Percentiles rank a stretch among this genome's conserved stretches.
These are phyloP conservation scores for Suillus lakei DNA, from an alignment of 768 basidiomycete species.

Conservation along the genomic window DNA sequence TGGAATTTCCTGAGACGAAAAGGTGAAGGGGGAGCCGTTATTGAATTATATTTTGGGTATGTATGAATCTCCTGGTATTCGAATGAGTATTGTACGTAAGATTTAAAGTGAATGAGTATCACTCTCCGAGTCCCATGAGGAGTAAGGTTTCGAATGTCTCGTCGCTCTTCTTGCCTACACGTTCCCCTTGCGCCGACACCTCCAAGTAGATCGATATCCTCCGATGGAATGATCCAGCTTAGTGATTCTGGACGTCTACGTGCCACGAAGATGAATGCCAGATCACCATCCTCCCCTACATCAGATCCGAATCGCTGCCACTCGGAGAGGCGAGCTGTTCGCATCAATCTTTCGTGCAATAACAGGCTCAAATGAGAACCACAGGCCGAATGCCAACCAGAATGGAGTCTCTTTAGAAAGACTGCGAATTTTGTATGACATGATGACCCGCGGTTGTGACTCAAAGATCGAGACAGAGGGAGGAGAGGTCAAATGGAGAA, in stretches of 20 bases:
- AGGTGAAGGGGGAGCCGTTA: neutral
- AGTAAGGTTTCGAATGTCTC: conserved; percentile 76
- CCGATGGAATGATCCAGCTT: conserved; percentile 55
- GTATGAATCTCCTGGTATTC: neutral
- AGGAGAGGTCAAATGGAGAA: conserved; percentile 72
- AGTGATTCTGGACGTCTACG: conserved; percentile 60
- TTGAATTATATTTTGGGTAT: neutral
- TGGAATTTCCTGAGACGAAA: neutral
- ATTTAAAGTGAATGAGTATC: neutral
- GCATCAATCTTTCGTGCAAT: conserved; percentile 33
- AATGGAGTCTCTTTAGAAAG: conserved; percentile 74
- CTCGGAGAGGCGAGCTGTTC: neutral
- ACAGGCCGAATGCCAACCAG: conserved; percentile 81
- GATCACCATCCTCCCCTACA: conserved; percentile 31
- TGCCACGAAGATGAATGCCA: conserved; percentile 66
- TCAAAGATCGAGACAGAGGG: conserved; percentile 36
- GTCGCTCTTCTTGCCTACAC: conserved; percentile 52
- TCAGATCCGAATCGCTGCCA: conserved; percentile 53
- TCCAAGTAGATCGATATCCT: conserved; percentile 58
- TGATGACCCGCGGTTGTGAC: conserved; percentile 46
- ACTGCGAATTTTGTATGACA: conserved; percentile 81
- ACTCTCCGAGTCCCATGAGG: conserved; percentile 39
- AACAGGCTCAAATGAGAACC: conserved; percentile 71
- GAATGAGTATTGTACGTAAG: neutral
- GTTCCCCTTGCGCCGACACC: conserved; percentile 60